phyloP scores from a whole-genome alignment of 1,284 basidiomycete genomes.

The Clitocybe nebularis region DNA sequence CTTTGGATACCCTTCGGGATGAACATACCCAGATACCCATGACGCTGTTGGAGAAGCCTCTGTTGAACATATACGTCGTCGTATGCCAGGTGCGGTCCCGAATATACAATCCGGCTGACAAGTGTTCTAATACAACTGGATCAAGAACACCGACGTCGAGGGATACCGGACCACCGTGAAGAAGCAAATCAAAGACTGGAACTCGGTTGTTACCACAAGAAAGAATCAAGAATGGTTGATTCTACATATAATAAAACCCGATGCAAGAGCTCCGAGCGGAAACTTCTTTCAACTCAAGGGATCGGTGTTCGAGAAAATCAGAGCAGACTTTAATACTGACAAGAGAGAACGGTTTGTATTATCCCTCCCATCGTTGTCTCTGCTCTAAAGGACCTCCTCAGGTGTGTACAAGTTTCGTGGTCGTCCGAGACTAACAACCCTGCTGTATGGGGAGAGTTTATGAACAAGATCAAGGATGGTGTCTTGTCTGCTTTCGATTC shows the following conservation, averaged over 20 bases:
- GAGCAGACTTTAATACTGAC: constrained; percentile 87
- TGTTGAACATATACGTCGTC: constrained; percentile 84
- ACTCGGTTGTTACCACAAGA: constrained; percentile 59
- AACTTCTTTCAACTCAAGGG: constrained; percentile 81
- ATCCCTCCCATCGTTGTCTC: background rate
- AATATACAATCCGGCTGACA: background rate
- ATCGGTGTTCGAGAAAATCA: constrained; percentile 86
- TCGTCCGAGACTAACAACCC: constrained; percentile 68
- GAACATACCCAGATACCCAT: constrained; percentile 73
- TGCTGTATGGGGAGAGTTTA: constrained; percentile 84
- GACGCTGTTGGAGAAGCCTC: constrained; percentile 79
- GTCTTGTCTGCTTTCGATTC: constrained; percentile 79
- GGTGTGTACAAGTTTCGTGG: constrained; percentile 81
- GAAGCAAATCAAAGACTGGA: constrained; percentile 92
- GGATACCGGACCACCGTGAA: constrained; percentile 74
- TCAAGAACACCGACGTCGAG: constrained; percentile 76
- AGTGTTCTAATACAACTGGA: constrained; percentile 11
- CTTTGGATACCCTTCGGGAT: constrained; percentile 68
- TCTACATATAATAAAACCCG: constrained; percentile 76
- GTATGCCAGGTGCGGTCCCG: constrained; percentile 72
- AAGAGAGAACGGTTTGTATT: constrained; percentile 78
- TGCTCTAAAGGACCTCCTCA: constrained; percentile 27
- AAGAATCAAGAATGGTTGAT: constrained; percentile 90
- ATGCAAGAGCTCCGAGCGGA: constrained; percentile 52
- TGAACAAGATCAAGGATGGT: constrained; percentile 88